Evolutionary conservation across 1,284 basidiomycete species (phyloP).

Genomic region (Neolentinus lepideus): DNA sequence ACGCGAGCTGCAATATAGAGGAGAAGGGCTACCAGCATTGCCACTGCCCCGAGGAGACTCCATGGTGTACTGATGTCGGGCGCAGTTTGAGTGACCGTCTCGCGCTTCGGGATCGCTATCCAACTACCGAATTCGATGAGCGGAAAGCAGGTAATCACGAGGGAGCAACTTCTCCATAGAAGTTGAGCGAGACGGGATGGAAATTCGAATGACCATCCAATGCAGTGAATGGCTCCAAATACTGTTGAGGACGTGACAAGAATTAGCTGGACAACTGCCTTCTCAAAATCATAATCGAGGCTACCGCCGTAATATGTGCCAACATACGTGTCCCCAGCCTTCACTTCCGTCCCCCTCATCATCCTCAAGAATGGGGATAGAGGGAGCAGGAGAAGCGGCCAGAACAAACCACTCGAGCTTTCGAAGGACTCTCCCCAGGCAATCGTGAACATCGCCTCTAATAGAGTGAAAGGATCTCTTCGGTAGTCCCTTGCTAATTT

Average conservation of each 20-base stretch:
- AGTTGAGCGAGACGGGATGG: neutral
- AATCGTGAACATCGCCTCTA: too few species aligned
- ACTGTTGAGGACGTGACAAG: neutral
- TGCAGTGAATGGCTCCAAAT: neutral
- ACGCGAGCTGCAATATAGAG: neutral
- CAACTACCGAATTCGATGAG: neutral
- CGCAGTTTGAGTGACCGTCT: too few species aligned
- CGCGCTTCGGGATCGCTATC: too few species aligned
- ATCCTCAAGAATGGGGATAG: too few species aligned
- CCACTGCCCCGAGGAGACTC: neutral
- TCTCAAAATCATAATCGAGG: neutral
- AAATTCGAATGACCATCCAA: neutral
- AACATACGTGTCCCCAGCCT: neutral
- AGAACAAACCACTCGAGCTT: too few species aligned
- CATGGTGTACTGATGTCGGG: neutral
- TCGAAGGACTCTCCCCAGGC: too few species aligned
- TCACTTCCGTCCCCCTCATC: too few species aligned
- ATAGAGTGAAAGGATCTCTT: too few species aligned
- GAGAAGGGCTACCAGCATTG: neutral
- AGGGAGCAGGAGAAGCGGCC: too few species aligned
- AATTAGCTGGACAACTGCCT: neutral
- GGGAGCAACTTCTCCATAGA: neutral
- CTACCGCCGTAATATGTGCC: neutral
- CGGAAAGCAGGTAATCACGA: neutral
- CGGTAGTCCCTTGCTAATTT: too few species aligned